Conservation (phyloP, 1,284 basidiomycete genomes). For the Ceratobasidium sp. region DNA sequence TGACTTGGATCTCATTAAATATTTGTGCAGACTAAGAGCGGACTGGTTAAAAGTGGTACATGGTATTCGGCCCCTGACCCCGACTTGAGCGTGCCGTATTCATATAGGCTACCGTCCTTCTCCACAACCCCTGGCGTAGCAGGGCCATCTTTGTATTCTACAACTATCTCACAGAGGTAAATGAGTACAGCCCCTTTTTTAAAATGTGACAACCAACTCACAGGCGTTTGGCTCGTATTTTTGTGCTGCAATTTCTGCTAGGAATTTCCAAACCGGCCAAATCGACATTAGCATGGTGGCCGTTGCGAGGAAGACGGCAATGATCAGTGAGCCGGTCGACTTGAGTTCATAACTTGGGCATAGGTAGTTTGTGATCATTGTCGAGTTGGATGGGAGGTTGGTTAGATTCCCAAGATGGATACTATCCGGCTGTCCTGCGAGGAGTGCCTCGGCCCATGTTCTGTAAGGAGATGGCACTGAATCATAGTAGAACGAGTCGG, state of each 20-base stretch:
- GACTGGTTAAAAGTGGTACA: too few relatives aligned
- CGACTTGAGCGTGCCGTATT: too few relatives aligned
- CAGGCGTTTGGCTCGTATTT: background rate
- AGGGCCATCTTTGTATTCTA: too few relatives aligned
- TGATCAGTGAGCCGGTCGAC: conserved; percentile 1
- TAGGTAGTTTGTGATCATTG: conserved; percentile 25
- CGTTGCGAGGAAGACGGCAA: conserved; percentile 10
- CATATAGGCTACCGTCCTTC: too few relatives aligned
- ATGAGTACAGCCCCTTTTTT: too few relatives aligned
- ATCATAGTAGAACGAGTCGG: conserved; percentile 3
- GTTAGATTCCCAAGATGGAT: conserved; percentile 21
- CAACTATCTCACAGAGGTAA: too few relatives aligned
- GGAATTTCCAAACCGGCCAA: background rate
- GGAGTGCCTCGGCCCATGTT: conserved; percentile 13
- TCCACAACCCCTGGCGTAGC: too few relatives aligned
- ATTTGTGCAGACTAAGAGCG: too few relatives aligned
- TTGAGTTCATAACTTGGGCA: conserved; percentile 22
- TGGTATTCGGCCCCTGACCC: too few relatives aligned
- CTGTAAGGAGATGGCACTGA: background rate
- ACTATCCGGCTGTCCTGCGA: background rate
- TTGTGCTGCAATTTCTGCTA: background rate
- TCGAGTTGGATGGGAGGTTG: conserved; percentile 3
- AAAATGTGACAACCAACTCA: conserved; percentile 1
- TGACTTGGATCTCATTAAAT: too few relatives aligned
- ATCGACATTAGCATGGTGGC: conserved; percentile 16